These are phyloP conservation scores for Phialophora tarda DNA, from an alignment of 2,329 filamentous ascomycete genomes.

Conservation along the genomic window DNA sequence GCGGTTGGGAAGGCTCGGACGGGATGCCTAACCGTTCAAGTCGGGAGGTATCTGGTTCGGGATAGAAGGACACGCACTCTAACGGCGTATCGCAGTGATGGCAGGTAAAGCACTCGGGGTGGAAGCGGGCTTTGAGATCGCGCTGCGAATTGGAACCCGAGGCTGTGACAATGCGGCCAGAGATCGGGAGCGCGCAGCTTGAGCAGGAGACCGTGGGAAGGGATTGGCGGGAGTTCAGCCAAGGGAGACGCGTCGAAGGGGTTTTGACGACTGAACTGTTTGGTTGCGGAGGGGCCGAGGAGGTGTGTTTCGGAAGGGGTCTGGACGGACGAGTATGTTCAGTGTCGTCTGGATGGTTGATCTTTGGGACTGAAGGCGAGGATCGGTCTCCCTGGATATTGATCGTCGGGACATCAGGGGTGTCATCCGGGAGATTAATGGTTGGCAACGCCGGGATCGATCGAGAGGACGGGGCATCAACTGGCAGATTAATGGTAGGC, in stretches of 20 bases:
- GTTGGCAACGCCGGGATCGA: slow-evolving; percentile 14
- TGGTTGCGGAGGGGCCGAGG: slow-evolving; percentile 42
- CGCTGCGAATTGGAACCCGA: slow-evolving; percentile 59
- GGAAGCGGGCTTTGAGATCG: slow-evolving; percentile 66
- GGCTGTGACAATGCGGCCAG: slow-evolving; percentile 86
- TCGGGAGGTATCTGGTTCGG: slow-evolving; percentile 78
- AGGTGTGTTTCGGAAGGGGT: slow-evolving; percentile 37
- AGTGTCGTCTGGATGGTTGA: slow-evolving; percentile 25
- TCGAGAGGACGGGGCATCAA: slow-evolving; percentile 17
- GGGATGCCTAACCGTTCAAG: slow-evolving; percentile 64
- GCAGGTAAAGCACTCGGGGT: slow-evolving; percentile 91
- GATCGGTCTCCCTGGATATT: slow-evolving; percentile 8
- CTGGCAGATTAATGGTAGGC: slow-evolving; percentile 44
- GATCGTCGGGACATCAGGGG: slow-evolving; percentile 16
- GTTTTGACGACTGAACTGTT: slow-evolving; percentile 48
- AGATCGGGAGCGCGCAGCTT: slow-evolving; percentile 81
- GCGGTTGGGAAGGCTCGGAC: neutral
- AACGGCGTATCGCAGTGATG: slow-evolving; percentile 84
- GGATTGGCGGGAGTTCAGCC: slow-evolving; percentile 44
- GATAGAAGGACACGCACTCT: slow-evolving; percentile 95
- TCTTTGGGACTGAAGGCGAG: slow-evolving; percentile 15
- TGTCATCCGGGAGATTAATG: slow-evolving; percentile 22
- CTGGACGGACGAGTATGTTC: slow-evolving; percentile 18
- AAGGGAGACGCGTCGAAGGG: slow-evolving; percentile 38
- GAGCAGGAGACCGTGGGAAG: slow-evolving; percentile 75